Percentiles rank a stretch among this genome's conserved stretches.
phyloP scores from a whole-genome alignment of 371 early-diverging fungal species.

The Syncephalis plumigaleata region DNA sequence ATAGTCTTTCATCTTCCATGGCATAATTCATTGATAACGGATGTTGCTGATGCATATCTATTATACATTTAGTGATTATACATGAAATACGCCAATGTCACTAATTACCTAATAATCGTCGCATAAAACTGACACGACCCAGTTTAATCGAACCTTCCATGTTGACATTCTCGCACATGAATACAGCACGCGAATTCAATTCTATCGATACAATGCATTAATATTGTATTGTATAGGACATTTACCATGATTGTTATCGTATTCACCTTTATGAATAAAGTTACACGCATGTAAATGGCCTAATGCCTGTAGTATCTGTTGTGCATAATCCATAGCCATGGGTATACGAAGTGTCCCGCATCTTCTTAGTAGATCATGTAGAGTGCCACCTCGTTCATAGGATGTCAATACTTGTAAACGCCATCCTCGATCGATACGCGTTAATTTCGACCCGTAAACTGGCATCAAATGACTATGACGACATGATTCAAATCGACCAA shows the following conservation, averaged over 20 bases:
- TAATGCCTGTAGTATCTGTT: conserved; percentile 33
- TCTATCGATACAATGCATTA: no score
- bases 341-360: conserved; percentile 27
- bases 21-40: conserved; percentile 5
- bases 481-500: conserved; percentile 29
- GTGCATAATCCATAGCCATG: conserved; percentile 31
- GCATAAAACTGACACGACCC: conserved; percentile 23
- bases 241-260: no score
- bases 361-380: conserved; percentile 22
- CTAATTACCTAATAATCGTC: conserved; percentile 20
- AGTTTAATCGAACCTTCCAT: conserved; percentile 20
- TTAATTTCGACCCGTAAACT: conserved; percentile 32
- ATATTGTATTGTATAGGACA: no score
- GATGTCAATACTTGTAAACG: conserved; percentile 33
- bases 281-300: conserved; percentile 33
- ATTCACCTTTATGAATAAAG: conserved; percentile 35
- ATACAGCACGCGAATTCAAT: no score
- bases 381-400: conserved; percentile 21
- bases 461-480: conserved; percentile 30
- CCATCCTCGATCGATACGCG: conserved; percentile 26
- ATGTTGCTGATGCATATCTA: conserved; percentile 22
- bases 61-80: neutral
- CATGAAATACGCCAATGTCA: neutral
- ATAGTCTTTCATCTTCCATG: conserved; percentile 14
- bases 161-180: no score